Conservation (phyloP, 257 asterid species). For the Salvia miltiorrhiza region DNA sequence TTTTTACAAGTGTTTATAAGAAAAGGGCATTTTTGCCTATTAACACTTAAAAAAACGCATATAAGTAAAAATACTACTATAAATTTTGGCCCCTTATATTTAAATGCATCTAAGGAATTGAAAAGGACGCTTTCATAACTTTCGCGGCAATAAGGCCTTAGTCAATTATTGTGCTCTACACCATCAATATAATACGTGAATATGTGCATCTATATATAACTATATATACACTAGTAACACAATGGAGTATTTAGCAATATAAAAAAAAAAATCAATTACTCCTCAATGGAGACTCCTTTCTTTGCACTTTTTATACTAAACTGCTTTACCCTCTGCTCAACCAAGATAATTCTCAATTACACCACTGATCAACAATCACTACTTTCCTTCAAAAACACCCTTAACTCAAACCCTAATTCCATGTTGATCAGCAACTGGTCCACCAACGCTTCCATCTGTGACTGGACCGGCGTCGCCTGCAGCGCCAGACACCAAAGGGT, state of each 20-base stretch:
- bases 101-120: background rate
- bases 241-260: background rate
- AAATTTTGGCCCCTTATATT: too few species aligned
- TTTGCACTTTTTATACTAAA: background rate
- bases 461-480: constrained; percentile 35
- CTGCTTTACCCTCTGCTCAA: background rate
- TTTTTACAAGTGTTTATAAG: too few species aligned
- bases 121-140: background rate
- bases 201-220: background rate
- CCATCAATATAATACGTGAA: too few species aligned
- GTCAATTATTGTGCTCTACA: too few species aligned
- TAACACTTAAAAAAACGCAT: too few species aligned
- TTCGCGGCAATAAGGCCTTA: too few species aligned
- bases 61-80: too few species aligned
- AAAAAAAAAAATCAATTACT: background rate
- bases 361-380: constrained; percentile 27
- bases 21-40: too few species aligned
- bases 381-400: constrained; percentile 27
- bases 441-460: background rate
- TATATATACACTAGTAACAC: too few species aligned
- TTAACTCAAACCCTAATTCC: constrained; percentile 23
- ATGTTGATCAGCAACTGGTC: constrained; percentile 18
- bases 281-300: background rate
- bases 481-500: constrained; percentile 18
- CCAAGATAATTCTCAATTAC: background rate